These are phyloP conservation scores for Asparagopsis taxiformis DNA, from an alignment of 31 red algal genomes.

Conservation along the genomic window DNA sequence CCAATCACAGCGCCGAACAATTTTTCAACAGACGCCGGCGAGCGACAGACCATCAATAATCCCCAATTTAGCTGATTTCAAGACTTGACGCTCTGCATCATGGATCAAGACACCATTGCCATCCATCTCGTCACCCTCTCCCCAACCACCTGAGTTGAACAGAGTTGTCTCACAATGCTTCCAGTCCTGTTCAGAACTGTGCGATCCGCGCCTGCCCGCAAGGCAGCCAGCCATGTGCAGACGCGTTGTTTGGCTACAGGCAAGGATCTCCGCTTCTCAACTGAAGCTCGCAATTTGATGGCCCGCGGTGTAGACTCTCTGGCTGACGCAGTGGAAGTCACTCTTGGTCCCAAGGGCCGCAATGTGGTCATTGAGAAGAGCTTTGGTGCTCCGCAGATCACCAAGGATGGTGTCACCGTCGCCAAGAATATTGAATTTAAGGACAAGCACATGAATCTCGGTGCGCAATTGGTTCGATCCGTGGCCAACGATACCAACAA, in stretches of 20 bases:
- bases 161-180: slow-evolving; percentile 14
- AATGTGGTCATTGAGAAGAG: slow-evolving; percentile 89
- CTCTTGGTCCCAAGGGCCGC: slow-evolving; percentile 70
- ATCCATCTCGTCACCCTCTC: too few relatives aligned
- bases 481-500: slow-evolving; percentile 85
- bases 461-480: slow-evolving; percentile 75
- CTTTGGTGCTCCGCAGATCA: slow-evolving; percentile 89
- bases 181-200: slow-evolving; percentile 22
- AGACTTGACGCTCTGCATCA: too few relatives aligned
- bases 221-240: slow-evolving; percentile 1
- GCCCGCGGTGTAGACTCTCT: slow-evolving; percentile 91
- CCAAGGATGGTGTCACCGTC: slow-evolving; percentile 91
- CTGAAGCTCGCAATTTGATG: slow-evolving; percentile 95
- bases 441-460: slow-evolving; percentile 84
- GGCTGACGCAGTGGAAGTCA: slow-evolving; percentile 86
- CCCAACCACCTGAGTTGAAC: too few relatives aligned
- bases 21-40: too few relatives aligned
- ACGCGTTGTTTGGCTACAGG: slow-evolving; percentile 59
- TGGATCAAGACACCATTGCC: too few relatives aligned
- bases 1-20: too few relatives aligned
- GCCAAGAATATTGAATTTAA: slow-evolving; percentile 87
- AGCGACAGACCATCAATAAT: too few relatives aligned
- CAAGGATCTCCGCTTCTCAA: slow-evolving; percentile 91
- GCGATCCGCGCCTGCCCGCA: slow-evolving; percentile 9
- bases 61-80: too few relatives aligned